Conservation (phyloP, 768 basidiomycete genomes). For the Agaricus blazei region DNA sequence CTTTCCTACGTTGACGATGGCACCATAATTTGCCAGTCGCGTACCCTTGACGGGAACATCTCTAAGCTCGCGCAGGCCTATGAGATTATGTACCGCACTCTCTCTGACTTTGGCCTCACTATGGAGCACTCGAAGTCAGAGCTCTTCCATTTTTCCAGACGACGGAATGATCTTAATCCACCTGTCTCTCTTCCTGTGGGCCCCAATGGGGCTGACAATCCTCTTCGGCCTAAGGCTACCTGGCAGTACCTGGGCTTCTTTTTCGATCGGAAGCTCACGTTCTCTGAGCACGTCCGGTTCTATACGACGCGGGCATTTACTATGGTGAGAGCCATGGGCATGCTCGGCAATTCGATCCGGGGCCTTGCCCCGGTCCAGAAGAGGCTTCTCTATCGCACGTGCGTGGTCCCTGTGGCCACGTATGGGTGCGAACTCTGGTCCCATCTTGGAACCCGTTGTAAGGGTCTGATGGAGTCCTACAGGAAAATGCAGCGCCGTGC, state of each 20-base stretch:
- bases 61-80: background rate
- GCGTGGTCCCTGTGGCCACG: background rate
- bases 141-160: background rate
- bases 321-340: background rate
- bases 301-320: background rate
- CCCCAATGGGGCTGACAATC: background rate
- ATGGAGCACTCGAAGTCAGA: conserved; percentile 1
- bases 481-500: background rate
- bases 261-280: background rate
- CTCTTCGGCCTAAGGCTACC: background rate
- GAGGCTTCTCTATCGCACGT: background rate
- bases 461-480: background rate
- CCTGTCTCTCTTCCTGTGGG: background rate
- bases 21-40: background rate
- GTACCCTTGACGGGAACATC: background rate
- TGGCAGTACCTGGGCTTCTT: conserved; percentile 3
- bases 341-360: background rate
- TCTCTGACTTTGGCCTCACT: background rate
- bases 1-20: background rate
- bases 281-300: background rate
- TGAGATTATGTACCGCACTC: background rate
- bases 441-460: background rate
- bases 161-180: background rate
- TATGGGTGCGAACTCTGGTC: background rate
- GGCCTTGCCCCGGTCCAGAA: background rate